phyloP scores from a whole-genome alignment of 2,329 filamentous ascomycete genomes.

The Monosporascus sp. region DNA sequence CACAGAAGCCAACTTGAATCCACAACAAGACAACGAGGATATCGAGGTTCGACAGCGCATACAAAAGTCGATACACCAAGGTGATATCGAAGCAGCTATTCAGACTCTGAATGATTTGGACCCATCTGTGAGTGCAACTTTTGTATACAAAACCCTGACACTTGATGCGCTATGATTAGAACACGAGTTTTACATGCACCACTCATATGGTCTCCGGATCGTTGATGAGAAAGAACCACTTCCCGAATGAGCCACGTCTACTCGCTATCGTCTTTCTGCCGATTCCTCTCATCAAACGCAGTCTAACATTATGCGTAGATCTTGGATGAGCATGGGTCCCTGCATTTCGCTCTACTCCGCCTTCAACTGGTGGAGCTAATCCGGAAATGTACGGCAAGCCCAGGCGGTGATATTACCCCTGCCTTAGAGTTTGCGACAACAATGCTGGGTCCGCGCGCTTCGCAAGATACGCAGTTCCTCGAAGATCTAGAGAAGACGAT shows the following conservation, averaged over 20 bases:
- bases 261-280: background rate
- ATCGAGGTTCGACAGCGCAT: constrained; percentile 80
- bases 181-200: constrained; percentile 92
- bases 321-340: constrained; percentile 71
- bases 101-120: constrained; percentile 84
- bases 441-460: constrained; percentile 81
- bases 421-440: constrained; percentile 84
- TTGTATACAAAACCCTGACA: background rate
- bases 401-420: constrained; percentile 66
- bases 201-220: constrained; percentile 88
- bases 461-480: constrained; percentile 74
- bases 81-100: constrained; percentile 81
- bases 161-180: constrained; percentile 77
- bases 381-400: constrained; percentile 61
- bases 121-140: constrained; percentile 66
- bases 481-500: constrained; percentile 89
- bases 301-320: constrained; percentile 53
- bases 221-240: constrained; percentile 84
- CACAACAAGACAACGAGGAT: constrained; percentile 64
- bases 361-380: constrained; percentile 94
- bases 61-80: constrained; percentile 75
- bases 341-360: constrained; percentile 86
- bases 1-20: constrained; percentile 81
- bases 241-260: constrained; percentile 58
- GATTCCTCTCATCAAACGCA: background rate